Base-by-base conservation (phyloP, 306 rosid species). In the Trifolium fragiferum region DNA sequence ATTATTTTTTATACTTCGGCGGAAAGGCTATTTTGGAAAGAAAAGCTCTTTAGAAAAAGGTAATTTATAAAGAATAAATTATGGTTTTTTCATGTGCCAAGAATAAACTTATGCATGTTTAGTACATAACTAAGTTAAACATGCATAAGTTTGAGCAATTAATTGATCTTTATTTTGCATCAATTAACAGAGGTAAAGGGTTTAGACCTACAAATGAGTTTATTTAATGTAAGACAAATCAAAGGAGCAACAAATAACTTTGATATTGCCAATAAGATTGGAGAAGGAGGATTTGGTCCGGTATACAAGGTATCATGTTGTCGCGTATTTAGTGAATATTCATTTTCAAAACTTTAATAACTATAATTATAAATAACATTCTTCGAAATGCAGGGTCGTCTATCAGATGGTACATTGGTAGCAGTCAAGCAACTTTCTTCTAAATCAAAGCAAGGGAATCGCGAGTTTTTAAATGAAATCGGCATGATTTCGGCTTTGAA, bases 201-300 rank as follows among this genome's bases (percentile, higher is more conserved):
- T 32, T 30, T 85, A 51, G 79, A 85, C 10, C 63, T 77, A 16
- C 78, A 75, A 69, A 87, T 82, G 0, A 66, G 85, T 21, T 70
- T 20, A 5, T 87, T 84, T 43, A 82, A 83, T n/a, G 62, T 87
- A 20, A 61, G 73, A 43, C 87, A 85, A 78, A 70, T 87, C 6
- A 78, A 59, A 76, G 81, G 60, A 61, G 87, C 91, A 44, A 85
- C 87, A 14, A 54, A 54, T 60, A 60, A 60, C 66, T 60, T 60
- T 7, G 66, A 60, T 30, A 15, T 30, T 60, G n/a, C 66, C 7
- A 60, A 60, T 60, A 60, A 60, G 21, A 60, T 60, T 60, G 66
- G 66, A 30, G 66, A 60, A 60, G 66, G 91, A 59, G 89, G 87
- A 11, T 87, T 87, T 61, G 91, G 91, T 53, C 75, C 81, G 0